A percentile compares a stretch with the other conserved stretches of the same genome.
These are phyloP conservation scores for Leishmania mexicana DNA, from an alignment of 208 protist species.

Conservation along the genomic window DNA sequence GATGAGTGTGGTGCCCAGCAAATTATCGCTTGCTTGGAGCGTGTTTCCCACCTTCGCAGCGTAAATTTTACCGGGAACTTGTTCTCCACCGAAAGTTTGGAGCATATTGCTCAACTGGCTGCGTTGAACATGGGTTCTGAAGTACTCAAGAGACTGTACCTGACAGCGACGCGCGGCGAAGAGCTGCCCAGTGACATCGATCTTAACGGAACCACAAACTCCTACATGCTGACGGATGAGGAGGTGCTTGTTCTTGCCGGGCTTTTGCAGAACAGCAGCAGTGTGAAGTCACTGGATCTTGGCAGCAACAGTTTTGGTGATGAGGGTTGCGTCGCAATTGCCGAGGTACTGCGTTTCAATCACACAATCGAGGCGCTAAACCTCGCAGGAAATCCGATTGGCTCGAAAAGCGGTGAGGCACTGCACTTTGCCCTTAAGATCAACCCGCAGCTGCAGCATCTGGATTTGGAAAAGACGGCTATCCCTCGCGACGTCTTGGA, in stretches of 20 bases:
- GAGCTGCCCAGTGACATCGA: constrained; percentile 50
- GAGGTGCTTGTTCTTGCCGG: constrained; percentile 67
- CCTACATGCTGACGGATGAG: constrained; percentile 65
- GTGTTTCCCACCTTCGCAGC: constrained; percentile 44
- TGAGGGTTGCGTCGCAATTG: constrained; percentile 69
- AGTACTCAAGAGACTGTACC: constrained; percentile 65
- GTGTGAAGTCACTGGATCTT: constrained; percentile 68
- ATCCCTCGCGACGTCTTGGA: constrained; percentile 69
- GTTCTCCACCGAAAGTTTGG: constrained; percentile 39
- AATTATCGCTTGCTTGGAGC: constrained; percentile 45
- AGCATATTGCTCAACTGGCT: constrained; percentile 64
- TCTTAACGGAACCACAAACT: constrained; percentile 54
- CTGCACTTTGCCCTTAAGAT: constrained; percentile 79
- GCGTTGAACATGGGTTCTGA: constrained; percentile 73
- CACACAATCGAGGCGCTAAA: constrained; percentile 74
- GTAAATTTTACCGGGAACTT: constrained; percentile 60
- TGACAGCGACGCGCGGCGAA: constrained; percentile 47
- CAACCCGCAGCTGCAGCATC: constrained; percentile 74
- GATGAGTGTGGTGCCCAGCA: constrained; percentile 58
- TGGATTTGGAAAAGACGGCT: constrained; percentile 57
- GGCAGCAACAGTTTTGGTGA: constrained; percentile 79
- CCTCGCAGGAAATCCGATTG: constrained; percentile 76
- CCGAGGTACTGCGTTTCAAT: constrained; percentile 79
- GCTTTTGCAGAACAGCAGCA: constrained; percentile 42
- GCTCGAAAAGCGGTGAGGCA: constrained; percentile 64